Evolutionary conservation across 2,329 filamentous ascomycete genomes (phyloP).

Genomic region (Hypoxylon sp.): DNA sequence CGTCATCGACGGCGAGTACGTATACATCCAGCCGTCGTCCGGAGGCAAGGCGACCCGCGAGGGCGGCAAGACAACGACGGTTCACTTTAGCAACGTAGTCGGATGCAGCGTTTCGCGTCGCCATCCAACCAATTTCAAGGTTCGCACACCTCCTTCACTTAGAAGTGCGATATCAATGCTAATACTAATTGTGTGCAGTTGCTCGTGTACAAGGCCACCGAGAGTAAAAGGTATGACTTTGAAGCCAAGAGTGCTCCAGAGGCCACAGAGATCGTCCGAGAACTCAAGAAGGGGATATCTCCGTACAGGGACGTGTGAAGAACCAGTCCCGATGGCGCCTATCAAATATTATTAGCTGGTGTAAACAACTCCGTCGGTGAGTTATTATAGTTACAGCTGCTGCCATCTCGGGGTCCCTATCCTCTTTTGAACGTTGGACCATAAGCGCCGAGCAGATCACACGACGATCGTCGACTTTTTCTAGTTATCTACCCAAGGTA

Average conservation of each 20-base stretch:
- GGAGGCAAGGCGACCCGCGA: constrained; percentile 72
- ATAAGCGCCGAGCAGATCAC: neutral
- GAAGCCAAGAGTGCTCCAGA: constrained; percentile 76
- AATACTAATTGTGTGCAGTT: constrained; percentile 55
- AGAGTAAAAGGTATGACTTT: constrained; percentile 85
- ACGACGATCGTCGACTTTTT: neutral
- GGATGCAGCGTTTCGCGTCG: constrained; percentile 83
- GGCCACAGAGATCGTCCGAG: constrained; percentile 78
- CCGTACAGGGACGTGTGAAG: constrained; percentile 57
- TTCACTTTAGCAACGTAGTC: constrained; percentile 83
- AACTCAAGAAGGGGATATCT: constrained; percentile 78
- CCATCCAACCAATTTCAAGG: constrained; percentile 82
- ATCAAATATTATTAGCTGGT: constrained; percentile 3
- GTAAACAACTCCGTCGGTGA: constrained; percentile 2
- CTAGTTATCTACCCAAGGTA: no score
- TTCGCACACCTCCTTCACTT: constrained; percentile 48
- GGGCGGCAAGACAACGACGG: constrained; percentile 76
- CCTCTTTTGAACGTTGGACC: neutral
- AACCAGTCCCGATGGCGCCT: neutral
- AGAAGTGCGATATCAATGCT: neutral
- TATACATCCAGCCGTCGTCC: constrained; percentile 80
- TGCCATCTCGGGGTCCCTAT: neutral
- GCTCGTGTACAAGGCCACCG: constrained; percentile 76
- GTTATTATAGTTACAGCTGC: constrained; percentile 3
- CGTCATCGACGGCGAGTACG: constrained; percentile 84